Conservation (phyloP, 2,329 filamentous ascomycete species). For the Periconia sp. region DNA sequence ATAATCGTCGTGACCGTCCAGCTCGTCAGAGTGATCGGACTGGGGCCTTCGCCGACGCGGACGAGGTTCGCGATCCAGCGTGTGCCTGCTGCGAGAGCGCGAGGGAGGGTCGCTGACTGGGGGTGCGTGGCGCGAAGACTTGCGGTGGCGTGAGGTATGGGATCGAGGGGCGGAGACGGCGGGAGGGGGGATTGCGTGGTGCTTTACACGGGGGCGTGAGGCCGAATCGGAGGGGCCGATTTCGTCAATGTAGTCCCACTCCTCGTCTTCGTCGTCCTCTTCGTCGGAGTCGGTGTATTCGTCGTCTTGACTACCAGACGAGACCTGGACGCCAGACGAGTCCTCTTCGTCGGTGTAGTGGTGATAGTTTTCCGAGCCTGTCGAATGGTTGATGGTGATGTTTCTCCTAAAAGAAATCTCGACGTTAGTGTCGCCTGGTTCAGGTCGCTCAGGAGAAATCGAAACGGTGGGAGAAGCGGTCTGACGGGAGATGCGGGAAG, state of each 20-base stretch:
- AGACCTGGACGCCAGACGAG: constrained; percentile 35
- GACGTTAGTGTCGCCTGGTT: constrained; percentile 40
- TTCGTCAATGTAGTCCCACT: constrained; percentile 43
- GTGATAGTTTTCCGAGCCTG: constrained; percentile 30
- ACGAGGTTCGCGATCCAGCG: constrained; percentile 31
- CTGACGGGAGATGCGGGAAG: constrained; percentile 21
- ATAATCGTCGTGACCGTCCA: constrained; percentile 51
- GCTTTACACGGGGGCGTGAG: constrained; percentile 45
- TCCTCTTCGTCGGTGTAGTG: constrained; percentile 37
- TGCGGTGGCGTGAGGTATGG: constrained; percentile 44
- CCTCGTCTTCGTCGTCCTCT: constrained; percentile 29
- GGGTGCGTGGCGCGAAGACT: constrained; percentile 35
- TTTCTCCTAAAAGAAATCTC: constrained; percentile 39
- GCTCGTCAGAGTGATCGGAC: constrained; percentile 44
- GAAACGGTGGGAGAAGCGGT: constrained; percentile 33
- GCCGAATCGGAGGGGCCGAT: constrained; percentile 55
- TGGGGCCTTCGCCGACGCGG: constrained; percentile 35
- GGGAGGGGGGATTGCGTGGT: constrained; percentile 33
- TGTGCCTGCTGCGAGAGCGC: constrained; percentile 36
- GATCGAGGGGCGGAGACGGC: constrained; percentile 38
- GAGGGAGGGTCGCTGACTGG: constrained; percentile 34
- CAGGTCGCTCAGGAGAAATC: constrained; percentile 12
- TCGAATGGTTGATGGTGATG: constrained; percentile 43
- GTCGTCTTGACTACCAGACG: constrained; percentile 34
- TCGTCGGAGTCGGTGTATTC: constrained; percentile 31